phyloP scores from a whole-genome alignment of 225 moss, liverwort and hornwort genomes.

The Climacium dendroides region DNA sequence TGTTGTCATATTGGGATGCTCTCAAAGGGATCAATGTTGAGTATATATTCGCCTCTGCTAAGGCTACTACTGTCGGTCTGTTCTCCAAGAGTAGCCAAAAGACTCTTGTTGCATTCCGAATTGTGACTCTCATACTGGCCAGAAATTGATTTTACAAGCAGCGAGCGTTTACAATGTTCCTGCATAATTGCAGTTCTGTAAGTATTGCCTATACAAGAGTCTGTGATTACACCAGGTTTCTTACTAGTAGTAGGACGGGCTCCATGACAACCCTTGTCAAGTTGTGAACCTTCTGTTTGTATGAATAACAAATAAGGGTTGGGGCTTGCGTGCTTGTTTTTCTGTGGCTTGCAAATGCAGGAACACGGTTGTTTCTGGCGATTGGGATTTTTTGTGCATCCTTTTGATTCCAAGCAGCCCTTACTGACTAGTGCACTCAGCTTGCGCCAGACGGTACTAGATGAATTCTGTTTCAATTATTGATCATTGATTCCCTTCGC shows the following conservation, averaged over 20 bases:
- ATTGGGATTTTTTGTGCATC: not conserved
- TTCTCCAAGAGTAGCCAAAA: not conserved
- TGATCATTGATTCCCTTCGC: not conserved
- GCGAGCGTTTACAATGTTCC: not conserved
- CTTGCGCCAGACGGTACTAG: not conserved
- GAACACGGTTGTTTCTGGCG: not conserved
- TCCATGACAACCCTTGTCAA: not conserved
- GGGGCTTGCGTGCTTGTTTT: not conserved
- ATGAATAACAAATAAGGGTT: not conserved
- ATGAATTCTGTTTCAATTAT: not conserved
- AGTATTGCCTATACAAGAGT: not conserved
- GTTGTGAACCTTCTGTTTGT: not conserved
- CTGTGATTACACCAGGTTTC: not conserved
- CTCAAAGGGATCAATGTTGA: not conserved
- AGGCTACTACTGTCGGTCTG: not conserved
- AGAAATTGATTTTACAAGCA: not conserved
- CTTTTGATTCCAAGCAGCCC: not conserved
- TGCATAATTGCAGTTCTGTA: not conserved
- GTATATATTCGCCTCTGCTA: not conserved
- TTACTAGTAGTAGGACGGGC: not conserved
- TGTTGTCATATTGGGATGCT: not conserved
- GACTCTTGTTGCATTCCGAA: not conserved
- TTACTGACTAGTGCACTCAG: not conserved
- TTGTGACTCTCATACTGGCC: not conserved
- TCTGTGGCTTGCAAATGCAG: not conserved